Conservation (phyloP, 106 monocot species). For the Allium fistulosum region DNA sequence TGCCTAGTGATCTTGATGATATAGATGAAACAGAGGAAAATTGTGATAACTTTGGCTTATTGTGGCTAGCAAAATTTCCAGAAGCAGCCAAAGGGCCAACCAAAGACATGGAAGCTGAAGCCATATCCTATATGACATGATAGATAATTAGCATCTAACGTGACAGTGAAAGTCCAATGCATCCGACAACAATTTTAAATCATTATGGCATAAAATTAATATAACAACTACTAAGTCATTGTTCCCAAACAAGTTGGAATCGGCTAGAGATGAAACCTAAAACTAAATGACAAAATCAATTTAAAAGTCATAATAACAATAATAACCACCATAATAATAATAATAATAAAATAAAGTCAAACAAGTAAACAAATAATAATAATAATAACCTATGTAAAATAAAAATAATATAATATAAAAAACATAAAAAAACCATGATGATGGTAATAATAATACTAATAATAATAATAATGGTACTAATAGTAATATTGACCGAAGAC, state of each 20-base stretch:
- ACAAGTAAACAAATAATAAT: too few relatives aligned
- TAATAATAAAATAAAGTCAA: too few relatives aligned
- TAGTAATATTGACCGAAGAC: too few relatives aligned
- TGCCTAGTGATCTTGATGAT: constrained; percentile 15
- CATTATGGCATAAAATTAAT: not conserved
- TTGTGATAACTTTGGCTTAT: constrained; percentile 22
- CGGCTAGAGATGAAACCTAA: not conserved
- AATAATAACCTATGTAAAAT: too few relatives aligned
- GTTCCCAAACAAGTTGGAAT: not conserved
- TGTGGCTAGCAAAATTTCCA: constrained; percentile 25
- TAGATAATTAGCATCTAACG: not conserved
- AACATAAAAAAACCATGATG: too few relatives aligned
- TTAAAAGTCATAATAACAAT: not conserved
- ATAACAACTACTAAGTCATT: not conserved
- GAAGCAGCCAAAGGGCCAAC: constrained; percentile 40
- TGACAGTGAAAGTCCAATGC: not conserved
- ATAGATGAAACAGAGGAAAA: constrained; percentile 22
- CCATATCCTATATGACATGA: constrained; percentile 39
- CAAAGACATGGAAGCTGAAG: constrained; percentile 44
- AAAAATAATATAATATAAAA: too few relatives aligned
- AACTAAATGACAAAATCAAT: not conserved
- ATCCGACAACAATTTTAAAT: not conserved
- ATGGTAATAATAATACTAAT: too few relatives aligned
- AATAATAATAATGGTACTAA: too few relatives aligned
- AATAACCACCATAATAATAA: not conserved